Conservation (phyloP, 163 green algal species). For the Volvox carteri region DNA sequence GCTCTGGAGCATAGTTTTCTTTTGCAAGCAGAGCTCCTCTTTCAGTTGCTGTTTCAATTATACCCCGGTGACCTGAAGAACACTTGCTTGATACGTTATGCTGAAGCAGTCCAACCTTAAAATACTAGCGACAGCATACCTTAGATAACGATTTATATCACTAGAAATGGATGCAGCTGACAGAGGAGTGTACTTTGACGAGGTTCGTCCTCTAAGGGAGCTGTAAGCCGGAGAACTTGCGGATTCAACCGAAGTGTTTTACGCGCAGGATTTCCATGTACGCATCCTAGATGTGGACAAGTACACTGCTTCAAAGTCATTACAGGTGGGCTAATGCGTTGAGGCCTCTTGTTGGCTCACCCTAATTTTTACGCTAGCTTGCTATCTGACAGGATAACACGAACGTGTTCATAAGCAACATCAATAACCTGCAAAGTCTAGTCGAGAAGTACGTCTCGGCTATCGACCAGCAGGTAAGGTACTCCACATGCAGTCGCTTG, state of each 20-base stretch:
- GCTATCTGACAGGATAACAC: slow-evolving; percentile 70
- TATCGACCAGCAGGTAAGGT: slow-evolving; percentile 72
- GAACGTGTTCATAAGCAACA: slow-evolving; percentile 72
- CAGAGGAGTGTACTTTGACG: slow-evolving; percentile 69
- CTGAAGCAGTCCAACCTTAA: no score
- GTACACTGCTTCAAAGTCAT: slow-evolving; percentile 64
- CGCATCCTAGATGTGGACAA: slow-evolving; percentile 77
- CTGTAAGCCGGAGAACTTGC: no score
- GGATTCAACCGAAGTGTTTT: neutral
- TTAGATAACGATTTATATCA: no score
- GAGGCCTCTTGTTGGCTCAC: no score
- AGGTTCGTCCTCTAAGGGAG: slow-evolving; percentile 53
- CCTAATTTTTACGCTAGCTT: no score
- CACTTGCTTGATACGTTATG: no score
- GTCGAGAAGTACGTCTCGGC: slow-evolving; percentile 74
- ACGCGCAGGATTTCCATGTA: slow-evolving; percentile 69
- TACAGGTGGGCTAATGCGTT: slow-evolving; percentile 70
- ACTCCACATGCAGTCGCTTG: neutral
- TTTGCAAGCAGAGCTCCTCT: no score
- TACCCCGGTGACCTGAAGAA: no score
- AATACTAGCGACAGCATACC: no score
- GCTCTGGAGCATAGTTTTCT: no score
- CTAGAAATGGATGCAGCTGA: slow-evolving; percentile 60
- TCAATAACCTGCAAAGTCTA: slow-evolving; percentile 66
- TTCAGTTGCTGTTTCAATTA: no score